Conservation (phyloP, 192 early-diverging fungal species). For the Backusella liffmaniae region DNA sequence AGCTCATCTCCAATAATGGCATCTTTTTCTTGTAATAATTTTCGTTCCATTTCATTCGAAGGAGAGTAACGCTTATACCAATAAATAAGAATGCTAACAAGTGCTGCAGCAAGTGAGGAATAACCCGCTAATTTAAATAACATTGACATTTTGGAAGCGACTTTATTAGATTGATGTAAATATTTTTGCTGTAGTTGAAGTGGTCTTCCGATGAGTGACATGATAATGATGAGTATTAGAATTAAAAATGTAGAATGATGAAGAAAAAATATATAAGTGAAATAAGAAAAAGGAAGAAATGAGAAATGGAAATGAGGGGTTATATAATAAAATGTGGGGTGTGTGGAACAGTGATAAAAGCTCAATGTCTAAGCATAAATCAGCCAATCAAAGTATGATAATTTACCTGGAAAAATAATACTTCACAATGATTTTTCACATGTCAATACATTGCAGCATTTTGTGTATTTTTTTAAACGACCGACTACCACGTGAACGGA, state of each 20-base stretch:
- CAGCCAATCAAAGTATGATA: not conserved
- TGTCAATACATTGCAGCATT: not conserved
- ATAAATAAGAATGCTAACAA: conserved; percentile 21
- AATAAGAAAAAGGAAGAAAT: not conserved
- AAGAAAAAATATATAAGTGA: not conserved
- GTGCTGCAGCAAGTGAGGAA: conserved; percentile 27
- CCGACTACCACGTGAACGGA: not conserved
- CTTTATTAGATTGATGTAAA: conserved; percentile 10
- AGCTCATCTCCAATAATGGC: not conserved
- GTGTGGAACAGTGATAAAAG: not conserved
- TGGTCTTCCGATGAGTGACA: not conserved
- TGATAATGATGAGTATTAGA: not conserved
- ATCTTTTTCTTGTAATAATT: not conserved
- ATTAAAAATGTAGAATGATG: not conserved
- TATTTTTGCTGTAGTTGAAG: conserved; percentile 4
- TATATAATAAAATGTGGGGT: not conserved
- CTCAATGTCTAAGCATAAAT: not conserved
- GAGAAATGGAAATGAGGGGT: not conserved
- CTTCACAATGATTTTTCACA: not conserved
- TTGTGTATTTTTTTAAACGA: conserved; percentile 6
- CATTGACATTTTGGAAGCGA: conserved; percentile 10
- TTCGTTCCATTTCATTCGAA: not conserved
- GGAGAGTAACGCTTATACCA: conserved; percentile 13
- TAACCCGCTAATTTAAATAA: conserved; percentile 28
- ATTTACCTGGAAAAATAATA: conserved; percentile 1